phyloP scores from a whole-genome alignment of 805 yeast species.

The Vanderwaltozyma tropicalis region DNA sequence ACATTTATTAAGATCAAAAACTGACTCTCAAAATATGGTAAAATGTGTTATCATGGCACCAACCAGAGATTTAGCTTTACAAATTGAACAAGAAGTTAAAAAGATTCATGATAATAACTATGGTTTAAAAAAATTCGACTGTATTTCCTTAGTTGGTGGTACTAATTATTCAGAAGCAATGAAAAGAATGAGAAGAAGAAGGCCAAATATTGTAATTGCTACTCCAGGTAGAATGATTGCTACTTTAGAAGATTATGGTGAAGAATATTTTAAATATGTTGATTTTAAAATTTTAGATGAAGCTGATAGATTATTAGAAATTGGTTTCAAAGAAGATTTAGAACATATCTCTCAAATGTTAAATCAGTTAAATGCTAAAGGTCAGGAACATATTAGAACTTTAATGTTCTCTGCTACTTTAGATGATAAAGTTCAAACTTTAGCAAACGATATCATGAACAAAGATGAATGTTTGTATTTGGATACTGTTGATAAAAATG shows the following conservation, averaged over 20 bases:
- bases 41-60: slow-evolving; percentile 71
- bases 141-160: slow-evolving; percentile 63
- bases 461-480: slow-evolving; percentile 44
- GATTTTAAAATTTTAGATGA: slow-evolving; percentile 73
- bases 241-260: slow-evolving; percentile 38
- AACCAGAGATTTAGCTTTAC: slow-evolving; percentile 83
- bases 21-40: slow-evolving; percentile 29
- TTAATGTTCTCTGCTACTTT: slow-evolving; percentile 84
- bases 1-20: slow-evolving; percentile 31
- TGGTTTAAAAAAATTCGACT: slow-evolving; percentile 25
- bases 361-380: slow-evolving; percentile 25
- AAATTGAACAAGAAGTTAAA: slow-evolving; percentile 56
- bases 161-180: slow-evolving; percentile 34
- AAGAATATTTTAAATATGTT: slow-evolving; percentile 40
- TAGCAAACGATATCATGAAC: slow-evolving; percentile 54
- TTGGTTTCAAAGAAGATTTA: slow-evolving; percentile 65
- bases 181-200: slow-evolving; percentile 23
- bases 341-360: slow-evolving; percentile 44
- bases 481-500: slow-evolving; percentile 66
- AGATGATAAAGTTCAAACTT: slow-evolving; percentile 50
- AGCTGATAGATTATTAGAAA: slow-evolving; percentile 79
- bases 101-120: slow-evolving; percentile 32
- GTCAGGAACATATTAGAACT: slow-evolving; percentile 42
- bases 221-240: slow-evolving; percentile 84
- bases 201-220: slow-evolving; percentile 60